phyloP scores from a whole-genome alignment of 805 yeast species.

The Nakazawaea wyomingensis region DNA sequence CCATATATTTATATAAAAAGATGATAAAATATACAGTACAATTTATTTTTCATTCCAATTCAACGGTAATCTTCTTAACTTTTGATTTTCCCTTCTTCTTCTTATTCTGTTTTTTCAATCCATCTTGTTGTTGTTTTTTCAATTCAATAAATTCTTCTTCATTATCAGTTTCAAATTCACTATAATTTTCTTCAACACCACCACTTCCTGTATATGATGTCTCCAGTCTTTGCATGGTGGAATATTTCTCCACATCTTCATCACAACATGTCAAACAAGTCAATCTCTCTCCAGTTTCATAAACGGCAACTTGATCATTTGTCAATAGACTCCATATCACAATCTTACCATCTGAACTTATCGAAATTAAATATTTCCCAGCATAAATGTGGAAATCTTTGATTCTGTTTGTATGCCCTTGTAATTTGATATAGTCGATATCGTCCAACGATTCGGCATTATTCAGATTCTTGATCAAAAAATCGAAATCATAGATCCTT shows the following conservation, averaged over 20 bases:
- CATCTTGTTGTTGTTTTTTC: constrained; percentile 42
- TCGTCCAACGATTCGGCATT: constrained; percentile 22
- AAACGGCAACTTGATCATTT: constrained; percentile 82
- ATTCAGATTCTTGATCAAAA: constrained; percentile 23
- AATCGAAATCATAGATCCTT: constrained; percentile 43
- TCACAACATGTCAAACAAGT: constrained; percentile 77
- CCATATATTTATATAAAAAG: too few relatives aligned
- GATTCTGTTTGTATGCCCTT: constrained; percentile 82
- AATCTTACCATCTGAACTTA: constrained; percentile 89
- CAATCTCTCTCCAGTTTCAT: constrained; percentile 84
- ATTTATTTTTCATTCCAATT: constrained; percentile 43
- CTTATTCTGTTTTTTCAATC: constrained; percentile 34
- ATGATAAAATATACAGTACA: too few relatives aligned
- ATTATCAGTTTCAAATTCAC: constrained; percentile 74
- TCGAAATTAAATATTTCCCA: constrained; percentile 56
- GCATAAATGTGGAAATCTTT: constrained; percentile 67
- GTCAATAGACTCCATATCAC: constrained; percentile 78
- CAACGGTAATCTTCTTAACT: constrained; percentile 39
- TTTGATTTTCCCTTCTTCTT: constrained; percentile 25
- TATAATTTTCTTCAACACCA: constrained; percentile 32
- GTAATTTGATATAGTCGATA: constrained; percentile 45
- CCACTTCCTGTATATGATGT: too few relatives aligned
- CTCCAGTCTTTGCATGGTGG: constrained; percentile 59
- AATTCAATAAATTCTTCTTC: constrained; percentile 34
- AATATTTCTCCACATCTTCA: constrained; percentile 71